A percentile compares a stretch with the other conserved stretches of the same genome.
Conservation (phyloP, 2,329 filamentous ascomycete species). For the Hypoxylon sp. region DNA sequence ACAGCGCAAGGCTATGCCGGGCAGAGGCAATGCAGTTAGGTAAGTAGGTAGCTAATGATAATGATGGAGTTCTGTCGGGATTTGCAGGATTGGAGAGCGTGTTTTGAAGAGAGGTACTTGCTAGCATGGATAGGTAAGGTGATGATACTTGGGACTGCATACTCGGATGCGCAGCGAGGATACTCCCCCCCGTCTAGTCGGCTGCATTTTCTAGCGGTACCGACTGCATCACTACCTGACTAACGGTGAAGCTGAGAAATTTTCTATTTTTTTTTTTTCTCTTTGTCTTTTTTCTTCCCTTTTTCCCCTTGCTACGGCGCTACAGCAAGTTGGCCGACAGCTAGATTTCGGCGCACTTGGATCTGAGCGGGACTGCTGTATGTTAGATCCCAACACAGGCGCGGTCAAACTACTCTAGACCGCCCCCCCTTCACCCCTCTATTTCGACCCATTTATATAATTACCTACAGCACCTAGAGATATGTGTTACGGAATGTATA, state of each 20-base stretch:
- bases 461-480: constrained; percentile 15
- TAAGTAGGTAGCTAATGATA: constrained; percentile 10
- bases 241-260: constrained; percentile 28
- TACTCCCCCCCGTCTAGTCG: constrained; percentile 36
- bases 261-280: constrained; percentile 4
- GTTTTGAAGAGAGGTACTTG: constrained; percentile 7
- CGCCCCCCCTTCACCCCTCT: constrained; percentile 29
- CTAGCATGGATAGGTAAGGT: constrained; percentile 13
- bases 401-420: constrained; percentile 31
- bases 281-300: constrained; percentile 1
- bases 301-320: not conserved
- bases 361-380: constrained; percentile 28
- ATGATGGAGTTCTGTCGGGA: constrained; percentile 33
- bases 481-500: constrained; percentile 27
- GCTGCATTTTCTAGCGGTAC: constrained; percentile 29
- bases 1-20: constrained; percentile 17
- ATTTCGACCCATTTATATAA: constrained; percentile 27
- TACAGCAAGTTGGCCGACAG: not conserved
- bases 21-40: constrained; percentile 1
- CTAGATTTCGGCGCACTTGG: constrained; percentile 28
- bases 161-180: constrained; percentile 42
- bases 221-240: constrained; percentile 43
- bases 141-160: constrained; percentile 40
- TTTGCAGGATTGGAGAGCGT: constrained; percentile 29
- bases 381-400: constrained; percentile 31